Evolutionary conservation across 2,329 filamentous ascomycete species (phyloP), one percentile per base, ranked within the genome.

Genomic region (Aspergillus pseudoterreus): DNA sequence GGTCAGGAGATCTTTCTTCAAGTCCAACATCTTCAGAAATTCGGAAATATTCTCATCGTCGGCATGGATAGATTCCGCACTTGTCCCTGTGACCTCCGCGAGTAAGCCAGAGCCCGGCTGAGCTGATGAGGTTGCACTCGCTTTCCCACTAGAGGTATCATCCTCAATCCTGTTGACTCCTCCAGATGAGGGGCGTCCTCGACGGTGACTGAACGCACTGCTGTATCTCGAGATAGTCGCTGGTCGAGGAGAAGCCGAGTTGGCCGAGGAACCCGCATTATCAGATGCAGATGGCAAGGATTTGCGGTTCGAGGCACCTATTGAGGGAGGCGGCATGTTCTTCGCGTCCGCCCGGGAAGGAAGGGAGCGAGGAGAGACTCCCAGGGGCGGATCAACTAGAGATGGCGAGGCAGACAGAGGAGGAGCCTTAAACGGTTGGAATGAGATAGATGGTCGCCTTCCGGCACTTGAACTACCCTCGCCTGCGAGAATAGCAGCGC

Each of bases 361-460:
- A 2, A 44, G 75, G 21, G 73, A 78, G 54, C 79, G 75, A 27
- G 81, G 81, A 6, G 80, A 83, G 6, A 74, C 73, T n/a, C 76
- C 76, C 11, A 74, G 53, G 5, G 72, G 69, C 38, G 79, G 72
- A 38, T 77, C 74, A 4, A 75, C 71, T 27, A 76, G 72, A n/a
- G 80, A 77, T 15, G 92, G 92, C 4, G 92, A 96, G 4, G 88
- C 90, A 2, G 92, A 95, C n/a, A 97, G 77, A 1, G 92, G 95
- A 10, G 92, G 92, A 12, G 92, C 90, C 71, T 99, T 99, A 77
- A 99, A 99, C 0, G 92, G 92, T 61, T 95, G 90, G 63, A 96
- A 96, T 0, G 90, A 95, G 19, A 96, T 83, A 0, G 90, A 96
- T 6, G 88, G 86, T 48, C 90, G 83, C 61, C 91, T 82, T 48